phyloP scores from a whole-genome alignment of 805 yeast genomes.

The Torulaspora delbrueckii region DNA sequence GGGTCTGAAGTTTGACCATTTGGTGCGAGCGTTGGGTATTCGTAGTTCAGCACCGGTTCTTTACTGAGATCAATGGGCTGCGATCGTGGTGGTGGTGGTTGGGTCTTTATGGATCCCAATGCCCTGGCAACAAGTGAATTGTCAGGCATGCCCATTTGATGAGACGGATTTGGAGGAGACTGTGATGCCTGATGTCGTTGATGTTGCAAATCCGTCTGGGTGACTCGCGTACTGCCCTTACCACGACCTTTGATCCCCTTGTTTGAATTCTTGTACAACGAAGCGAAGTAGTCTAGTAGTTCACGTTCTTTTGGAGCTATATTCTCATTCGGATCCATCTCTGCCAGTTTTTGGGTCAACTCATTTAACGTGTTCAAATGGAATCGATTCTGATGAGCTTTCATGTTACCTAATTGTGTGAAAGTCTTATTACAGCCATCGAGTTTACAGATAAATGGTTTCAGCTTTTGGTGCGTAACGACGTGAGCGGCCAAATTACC shows the following conservation, averaged over 20 bases:
- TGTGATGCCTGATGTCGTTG: conserved; percentile 1
- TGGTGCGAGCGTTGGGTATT: conserved; percentile 11
- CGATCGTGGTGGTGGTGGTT: conserved; percentile 6
- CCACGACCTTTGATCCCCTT: conserved; percentile 93
- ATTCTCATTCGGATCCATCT: conserved; percentile 45
- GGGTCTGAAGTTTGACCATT: conserved; percentile 6
- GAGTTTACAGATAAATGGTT: conserved; percentile 74
- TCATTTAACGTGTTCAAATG: conserved; percentile 67
- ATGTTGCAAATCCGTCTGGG: conserved; percentile 12
- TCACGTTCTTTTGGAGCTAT: conserved; percentile 63
- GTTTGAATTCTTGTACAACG: conserved; percentile 80
- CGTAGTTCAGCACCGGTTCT: conserved; percentile 14
- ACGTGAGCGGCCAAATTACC: conserved; percentile 89
- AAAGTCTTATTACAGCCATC: conserved; percentile 80
- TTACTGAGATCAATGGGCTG: conserved; percentile 5
- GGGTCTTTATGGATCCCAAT: conserved; percentile 13
- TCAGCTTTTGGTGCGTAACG: conserved; percentile 71
- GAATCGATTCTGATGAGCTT: conserved; percentile 89
- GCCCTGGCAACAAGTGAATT: conserved; percentile 15
- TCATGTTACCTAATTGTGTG: conserved; percentile 88
- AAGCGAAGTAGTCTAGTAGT: conserved; percentile 70
- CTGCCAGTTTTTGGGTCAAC: conserved; percentile 64
- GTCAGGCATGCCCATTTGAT: conserved; percentile 2
- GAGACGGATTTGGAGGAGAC: neutral
- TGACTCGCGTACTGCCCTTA: conserved; percentile 35